Evolutionary conservation across 139 green algal genomes (phyloP), one percentile per base, ranked within the genome.

Genomic region (Ostreobium quekettii): DNA sequence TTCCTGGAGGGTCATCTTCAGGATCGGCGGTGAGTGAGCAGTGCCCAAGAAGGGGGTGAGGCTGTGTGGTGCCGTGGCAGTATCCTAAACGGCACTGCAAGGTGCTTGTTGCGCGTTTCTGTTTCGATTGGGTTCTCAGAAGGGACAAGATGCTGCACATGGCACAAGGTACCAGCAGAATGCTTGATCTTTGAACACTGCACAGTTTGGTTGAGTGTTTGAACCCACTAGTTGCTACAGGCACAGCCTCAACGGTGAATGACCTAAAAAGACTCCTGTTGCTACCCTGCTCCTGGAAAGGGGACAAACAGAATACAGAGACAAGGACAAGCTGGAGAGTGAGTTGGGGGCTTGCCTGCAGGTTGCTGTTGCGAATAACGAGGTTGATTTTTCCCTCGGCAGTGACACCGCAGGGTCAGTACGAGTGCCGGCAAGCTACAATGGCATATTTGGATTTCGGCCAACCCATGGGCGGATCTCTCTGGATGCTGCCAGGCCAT

Each of bases 351-450:
- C 1, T 35, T 3, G 1, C n/a, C 24, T 38, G 47, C 79, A 89
- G 83, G 76, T 78, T 15, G 90, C 86, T 8, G 87, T 91, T 32
- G 91, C 90, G 1, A 79, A 76, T 31, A 82, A 82, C 0, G 60
- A 87, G 31, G 88, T 86, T 1, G 82, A 91, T 70, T 61, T 93
- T 33, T 84, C 79, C 0, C 72, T 98, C 5, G 93, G 92, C 47
- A 91, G 82, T 53, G 93, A 98, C 76, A 98, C 93, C 8, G 93
- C 79, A 0, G 90, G 92, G 37, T 91, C 80, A 0, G 87, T 98
- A 61, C 79, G 93, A 2, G 79, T 97, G 3, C 93, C 93, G 7
- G 93, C 88, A 7, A 82, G 64, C 33, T 95, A 89, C 78, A 95
- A 86, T 69, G 93, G 93, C 0, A 62, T 96, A n/a, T 82, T 85